Base-by-base conservation (phyloP, 345 rosid genomes). In the Ceriops tagal region DNA sequence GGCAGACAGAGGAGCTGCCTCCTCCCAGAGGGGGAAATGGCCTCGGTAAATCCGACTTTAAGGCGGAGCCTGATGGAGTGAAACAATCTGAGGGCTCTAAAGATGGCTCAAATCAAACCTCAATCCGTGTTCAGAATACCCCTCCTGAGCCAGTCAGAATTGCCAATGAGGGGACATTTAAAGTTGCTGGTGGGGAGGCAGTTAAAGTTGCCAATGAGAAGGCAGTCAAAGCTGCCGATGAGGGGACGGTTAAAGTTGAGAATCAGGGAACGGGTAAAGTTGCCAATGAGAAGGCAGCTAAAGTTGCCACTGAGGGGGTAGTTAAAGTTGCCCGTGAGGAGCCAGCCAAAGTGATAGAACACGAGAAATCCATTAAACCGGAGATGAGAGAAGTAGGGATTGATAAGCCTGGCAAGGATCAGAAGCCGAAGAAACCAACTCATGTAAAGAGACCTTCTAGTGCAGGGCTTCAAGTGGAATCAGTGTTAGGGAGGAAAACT, bases 401-500 rank as follows among this genome's bases (percentile, higher is more conserved):
- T 4, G 68, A 69, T 26, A 56, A 57, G 75, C 74, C 68, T 2
- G 30, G 51, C 4, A 89, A 69, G 31, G 78, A 62, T n/a, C 28
- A 78, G 18, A 85, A 85, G 24, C 59, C 77, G 0, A 81, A 80
- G 74, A 89, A 86, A 71, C 82, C 86, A 1, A 30, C 74, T 16
- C 88, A 84, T 6, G 69, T 86, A 71, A 93, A 91, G 81, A 80
- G 90, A 64, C 65, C 80, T 56, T 73, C 92, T 0, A 88, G 96
- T 70, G 82, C 80, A 0, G 96, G 88, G 20, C 74, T 91, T 39
- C 90, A 88, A 74, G 71, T 73, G 21, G 97, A 86, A 0, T 89
- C 98, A 0, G 95, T 93, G 2, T 68, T 93, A 9, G 95, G 95
- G 49, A 88, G 92, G 53, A 89, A 88, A 71, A 88, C 98, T 11